A percentile compares a stretch with the other conserved stretches of the same genome.
Evolutionary conservation across 371 early-diverging fungal genomes (phyloP).

Genomic region (Rhizoclosmatium hyalinum): DNA sequence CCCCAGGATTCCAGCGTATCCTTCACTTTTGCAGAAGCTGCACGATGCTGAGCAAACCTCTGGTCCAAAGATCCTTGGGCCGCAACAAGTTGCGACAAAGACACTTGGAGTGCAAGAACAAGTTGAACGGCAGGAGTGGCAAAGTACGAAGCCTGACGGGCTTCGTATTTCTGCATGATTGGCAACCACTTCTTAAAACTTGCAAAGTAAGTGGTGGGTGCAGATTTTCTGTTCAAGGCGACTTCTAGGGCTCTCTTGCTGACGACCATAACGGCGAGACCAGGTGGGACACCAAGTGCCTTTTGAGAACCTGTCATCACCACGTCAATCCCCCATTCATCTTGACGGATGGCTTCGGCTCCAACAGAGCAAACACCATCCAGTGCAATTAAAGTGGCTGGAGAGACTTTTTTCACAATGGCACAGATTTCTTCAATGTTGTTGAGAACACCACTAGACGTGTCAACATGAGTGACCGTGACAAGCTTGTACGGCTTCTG

Average conservation of each 20-base stretch:
- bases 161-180: conserved; percentile 94
- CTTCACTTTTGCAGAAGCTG: conserved; percentile 78
- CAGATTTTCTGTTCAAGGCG: conserved; percentile 70
- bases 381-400: conserved; percentile 87
- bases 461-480: conserved; percentile 95
- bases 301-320: conserved; percentile 89
- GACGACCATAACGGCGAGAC: conserved; percentile 78
- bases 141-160: conserved; percentile 90
- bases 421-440: conserved; percentile 81
- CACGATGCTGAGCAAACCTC: conserved; percentile 74
- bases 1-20: conserved; percentile 72
- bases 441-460: conserved; percentile 90
- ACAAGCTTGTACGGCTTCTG: conserved; percentile 80
- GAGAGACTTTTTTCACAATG: conserved; percentile 77
- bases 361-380: conserved; percentile 97
- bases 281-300: conserved; percentile 80
- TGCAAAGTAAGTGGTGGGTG: conserved; percentile 64
- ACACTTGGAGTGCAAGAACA: conserved; percentile 85
- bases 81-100: conserved; percentile 79
- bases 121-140: conserved; percentile 97
- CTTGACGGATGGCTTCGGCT: conserved; percentile 90
- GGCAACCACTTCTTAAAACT: conserved; percentile 60
- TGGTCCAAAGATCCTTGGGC: conserved; percentile 68
- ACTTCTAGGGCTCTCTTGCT: conserved; percentile 60
- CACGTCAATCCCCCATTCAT: conserved; percentile 87